Percentiles rank a stretch among this genome's conserved stretches.
Conservation (phyloP, 108 stramenopile genomes). For the Stephanodiscus minutulus region DNA sequence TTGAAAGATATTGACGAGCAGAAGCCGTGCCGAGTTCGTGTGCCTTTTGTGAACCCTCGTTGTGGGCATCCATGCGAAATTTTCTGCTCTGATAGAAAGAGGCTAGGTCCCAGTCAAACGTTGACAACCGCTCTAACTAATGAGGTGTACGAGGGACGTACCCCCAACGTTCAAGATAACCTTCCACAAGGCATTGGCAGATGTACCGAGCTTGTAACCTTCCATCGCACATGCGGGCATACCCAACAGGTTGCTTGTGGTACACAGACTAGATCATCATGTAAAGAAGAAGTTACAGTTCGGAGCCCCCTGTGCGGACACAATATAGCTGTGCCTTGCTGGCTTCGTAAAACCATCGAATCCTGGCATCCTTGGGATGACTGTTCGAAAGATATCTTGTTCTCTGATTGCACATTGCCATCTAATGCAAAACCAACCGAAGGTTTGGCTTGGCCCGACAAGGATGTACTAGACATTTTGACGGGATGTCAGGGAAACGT, state of each 20-base stretch:
- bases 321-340: conserved; percentile 17
- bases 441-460: conserved; percentile 17
- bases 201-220: conserved; percentile 29
- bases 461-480: conserved; percentile 16
- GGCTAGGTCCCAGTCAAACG: conserved; percentile 1
- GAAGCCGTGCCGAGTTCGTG: conserved; percentile 17
- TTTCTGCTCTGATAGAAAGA: conserved; percentile 9
- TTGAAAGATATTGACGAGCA: neutral
- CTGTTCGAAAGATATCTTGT: neutral
- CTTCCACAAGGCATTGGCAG: conserved; percentile 17
- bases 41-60: conserved; percentile 7
- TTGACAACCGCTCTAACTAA: conserved; percentile 5
- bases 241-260: conserved; percentile 23
- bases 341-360: conserved; percentile 10
- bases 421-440: conserved; percentile 8
- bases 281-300: conserved; percentile 13
- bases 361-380: conserved; percentile 30
- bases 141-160: conserved; percentile 12
- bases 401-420: conserved; percentile 1
- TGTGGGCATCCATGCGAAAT: conserved; percentile 29
- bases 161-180: conserved; percentile 8
- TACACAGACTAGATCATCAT: conserved; percentile 1
- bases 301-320: conserved; percentile 34
- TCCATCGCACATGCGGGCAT: conserved; percentile 43
- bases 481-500: conserved; percentile 10